These are phyloP conservation scores for Centaurea solstitialis DNA, from an alignment of 129 eudicot species.

Conservation along the genomic window DNA sequence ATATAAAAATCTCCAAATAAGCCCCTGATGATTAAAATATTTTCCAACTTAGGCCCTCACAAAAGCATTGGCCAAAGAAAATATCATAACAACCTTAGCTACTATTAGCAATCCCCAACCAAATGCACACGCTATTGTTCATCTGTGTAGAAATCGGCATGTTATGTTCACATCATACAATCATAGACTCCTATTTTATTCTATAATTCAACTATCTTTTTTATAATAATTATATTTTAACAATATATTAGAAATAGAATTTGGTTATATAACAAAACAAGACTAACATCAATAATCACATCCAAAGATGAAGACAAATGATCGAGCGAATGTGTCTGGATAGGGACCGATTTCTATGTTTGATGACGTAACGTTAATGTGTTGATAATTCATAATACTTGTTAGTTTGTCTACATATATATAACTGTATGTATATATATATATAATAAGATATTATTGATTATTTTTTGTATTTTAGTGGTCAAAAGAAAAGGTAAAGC, in stretches of 20 bases:
- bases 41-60: conserved; percentile 19
- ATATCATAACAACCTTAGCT: conserved; percentile 1
- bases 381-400: not conserved
- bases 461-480: not conserved
- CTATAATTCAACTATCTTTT: not conserved
- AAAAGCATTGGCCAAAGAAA: conserved; percentile 14
- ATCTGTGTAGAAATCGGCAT: conserved; percentile 15
- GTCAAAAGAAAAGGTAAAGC: not conserved
- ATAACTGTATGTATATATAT: not conserved
- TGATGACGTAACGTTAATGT: not conserved
- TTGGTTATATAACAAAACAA: not conserved
- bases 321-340: not conserved
- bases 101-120: not conserved
- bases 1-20: not conserved
- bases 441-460: not conserved
- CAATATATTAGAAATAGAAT: not conserved
- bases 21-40: conserved; percentile 2
- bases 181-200: not conserved
- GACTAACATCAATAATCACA: not conserved
- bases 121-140: conserved; percentile 4
- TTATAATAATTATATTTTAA: not conserved
- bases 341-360: not conserved
- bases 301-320: not conserved
- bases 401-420: not conserved
- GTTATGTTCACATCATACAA: conserved; percentile 11